These are phyloP conservation scores for Fraxinus floribunda DNA, from an alignment of 305 asterid genomes.

Conservation along the genomic window DNA sequence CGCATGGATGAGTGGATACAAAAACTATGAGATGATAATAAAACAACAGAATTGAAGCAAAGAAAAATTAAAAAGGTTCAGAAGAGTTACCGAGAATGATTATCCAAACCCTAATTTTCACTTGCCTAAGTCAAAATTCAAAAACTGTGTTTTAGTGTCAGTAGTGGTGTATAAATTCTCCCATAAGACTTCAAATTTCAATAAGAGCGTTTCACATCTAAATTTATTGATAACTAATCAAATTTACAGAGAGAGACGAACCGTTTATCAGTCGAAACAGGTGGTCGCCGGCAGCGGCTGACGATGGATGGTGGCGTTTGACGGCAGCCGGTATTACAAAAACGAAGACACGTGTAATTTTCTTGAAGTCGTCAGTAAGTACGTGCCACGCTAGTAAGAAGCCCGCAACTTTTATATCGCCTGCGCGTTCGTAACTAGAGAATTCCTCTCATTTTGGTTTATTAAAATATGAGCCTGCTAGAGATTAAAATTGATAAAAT, in stretches of 20 bases:
- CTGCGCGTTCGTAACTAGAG: neutral
- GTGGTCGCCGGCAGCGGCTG: neutral
- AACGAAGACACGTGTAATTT: neutral
- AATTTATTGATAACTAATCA: neutral
- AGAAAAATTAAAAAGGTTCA: neutral
- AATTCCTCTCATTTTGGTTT: neutral
- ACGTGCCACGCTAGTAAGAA: neutral
- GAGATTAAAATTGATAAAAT: too few species aligned
- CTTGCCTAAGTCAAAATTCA: neutral
- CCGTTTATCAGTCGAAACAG: neutral
- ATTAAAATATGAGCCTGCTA: too few species aligned
- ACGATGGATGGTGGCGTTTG: slow-evolving; percentile 9
- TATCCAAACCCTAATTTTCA: slow-evolving; percentile 15
- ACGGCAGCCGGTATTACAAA: slow-evolving; percentile 2
- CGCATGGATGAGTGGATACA: neutral
- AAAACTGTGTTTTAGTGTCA: neutral
- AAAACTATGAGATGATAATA: neutral
- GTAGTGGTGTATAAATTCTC: neutral
- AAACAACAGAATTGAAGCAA: neutral
- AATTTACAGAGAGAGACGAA: slow-evolving; percentile 13
- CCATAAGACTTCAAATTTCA: neutral
- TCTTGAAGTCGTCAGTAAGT: neutral
- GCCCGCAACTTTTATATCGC: neutral
- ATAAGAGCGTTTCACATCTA: neutral
- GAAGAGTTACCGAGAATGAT: slow-evolving; percentile 4